Percentiles rank a stretch among this genome's conserved stretches.
Evolutionary conservation across 345 rosid species (phyloP).

Genomic region (Aquilaria malaccensis): DNA sequence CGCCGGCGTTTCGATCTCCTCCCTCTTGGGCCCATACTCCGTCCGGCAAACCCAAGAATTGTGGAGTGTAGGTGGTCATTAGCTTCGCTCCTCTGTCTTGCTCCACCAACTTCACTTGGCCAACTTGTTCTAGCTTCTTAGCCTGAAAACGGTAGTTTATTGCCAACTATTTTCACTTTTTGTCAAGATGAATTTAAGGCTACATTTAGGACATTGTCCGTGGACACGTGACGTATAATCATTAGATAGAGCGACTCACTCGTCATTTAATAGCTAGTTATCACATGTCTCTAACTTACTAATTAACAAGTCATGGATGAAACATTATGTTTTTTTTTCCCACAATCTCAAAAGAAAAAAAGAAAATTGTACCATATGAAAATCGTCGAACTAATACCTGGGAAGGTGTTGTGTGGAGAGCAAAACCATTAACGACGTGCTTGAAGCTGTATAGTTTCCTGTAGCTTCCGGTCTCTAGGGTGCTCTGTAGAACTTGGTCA

Average conservation of each 20-base stretch:
- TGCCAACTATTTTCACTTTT: not conserved
- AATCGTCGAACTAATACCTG: slow-evolving; percentile 31
- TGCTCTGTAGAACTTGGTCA: slow-evolving; percentile 46
- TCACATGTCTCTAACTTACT: too few relatives aligned
- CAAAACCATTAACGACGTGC: slow-evolving; percentile 69
- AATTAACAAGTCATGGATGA: too few relatives aligned
- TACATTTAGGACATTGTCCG: too few relatives aligned
- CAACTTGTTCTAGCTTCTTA: slow-evolving; percentile 37
- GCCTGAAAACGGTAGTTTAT: slow-evolving; percentile 32
- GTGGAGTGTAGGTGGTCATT: slow-evolving; percentile 82
- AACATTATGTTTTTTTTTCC: too few relatives aligned
- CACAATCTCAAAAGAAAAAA: not conserved
- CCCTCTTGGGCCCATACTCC: slow-evolving; percentile 46
- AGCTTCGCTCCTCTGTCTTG: slow-evolving; percentile 73
- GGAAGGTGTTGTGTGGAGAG: slow-evolving; percentile 60
- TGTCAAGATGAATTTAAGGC: not conserved
- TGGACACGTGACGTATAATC: too few relatives aligned
- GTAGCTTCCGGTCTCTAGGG: slow-evolving; percentile 58
- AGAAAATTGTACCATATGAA: not conserved
- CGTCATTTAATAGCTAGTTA: too few relatives aligned
- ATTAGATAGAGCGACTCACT: too few relatives aligned
- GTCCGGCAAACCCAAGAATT: slow-evolving; percentile 53
- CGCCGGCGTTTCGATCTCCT: slow-evolving; percentile 44
- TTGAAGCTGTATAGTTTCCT: slow-evolving; percentile 77
- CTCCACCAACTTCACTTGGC: slow-evolving; percentile 61